phyloP scores from a whole-genome alignment of 371 early-diverging fungal genomes.

The Mortierella sp. region DNA sequence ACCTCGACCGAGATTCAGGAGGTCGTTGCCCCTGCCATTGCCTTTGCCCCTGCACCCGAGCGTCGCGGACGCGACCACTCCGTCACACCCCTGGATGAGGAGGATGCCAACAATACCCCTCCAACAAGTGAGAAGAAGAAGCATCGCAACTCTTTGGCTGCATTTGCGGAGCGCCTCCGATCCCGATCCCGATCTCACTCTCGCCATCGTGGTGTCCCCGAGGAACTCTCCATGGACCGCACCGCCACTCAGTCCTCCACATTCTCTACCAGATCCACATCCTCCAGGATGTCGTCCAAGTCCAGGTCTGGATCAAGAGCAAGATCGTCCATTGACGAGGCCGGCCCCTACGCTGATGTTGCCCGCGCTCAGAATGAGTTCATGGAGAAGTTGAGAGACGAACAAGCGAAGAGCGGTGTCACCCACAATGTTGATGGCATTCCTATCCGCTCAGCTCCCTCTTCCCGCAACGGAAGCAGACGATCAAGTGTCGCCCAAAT shows the following conservation, averaged over 20 bases:
- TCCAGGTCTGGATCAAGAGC: slow-evolving; percentile 19
- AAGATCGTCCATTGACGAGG: slow-evolving; percentile 9
- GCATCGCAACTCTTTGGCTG: slow-evolving; percentile 27
- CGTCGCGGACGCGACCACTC: slow-evolving; percentile 15
- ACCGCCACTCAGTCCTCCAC: slow-evolving; percentile 18
- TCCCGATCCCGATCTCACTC: slow-evolving; percentile 39
- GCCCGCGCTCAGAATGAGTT: slow-evolving; percentile 36
- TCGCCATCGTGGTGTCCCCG: slow-evolving; percentile 7
- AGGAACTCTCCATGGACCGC: slow-evolving; percentile 15
- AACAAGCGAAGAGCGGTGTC: slow-evolving; percentile 25
- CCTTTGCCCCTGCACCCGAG: slow-evolving; percentile 12
- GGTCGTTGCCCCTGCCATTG: slow-evolving; percentile 3
- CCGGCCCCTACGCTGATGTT: slow-evolving; percentile 36
- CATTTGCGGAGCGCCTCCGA: slow-evolving; percentile 34
- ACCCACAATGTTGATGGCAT: slow-evolving; percentile 46
- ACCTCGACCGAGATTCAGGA: slow-evolving; percentile 7
- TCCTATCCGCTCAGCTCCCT: slow-evolving; percentile 19
- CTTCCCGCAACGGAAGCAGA: slow-evolving; percentile 17
- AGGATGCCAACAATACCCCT: slow-evolving; percentile 7
- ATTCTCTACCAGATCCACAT: slow-evolving; percentile 17
- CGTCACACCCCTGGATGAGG: slow-evolving; percentile 15
- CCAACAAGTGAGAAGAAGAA: slow-evolving; percentile 3
- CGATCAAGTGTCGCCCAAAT: slow-evolving; percentile 29
- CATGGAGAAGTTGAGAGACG: slow-evolving; percentile 34
- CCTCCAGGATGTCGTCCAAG: slow-evolving; percentile 20